Conservation (phyloP, 257 asterid genomes). For the Echium plantagineum region DNA sequence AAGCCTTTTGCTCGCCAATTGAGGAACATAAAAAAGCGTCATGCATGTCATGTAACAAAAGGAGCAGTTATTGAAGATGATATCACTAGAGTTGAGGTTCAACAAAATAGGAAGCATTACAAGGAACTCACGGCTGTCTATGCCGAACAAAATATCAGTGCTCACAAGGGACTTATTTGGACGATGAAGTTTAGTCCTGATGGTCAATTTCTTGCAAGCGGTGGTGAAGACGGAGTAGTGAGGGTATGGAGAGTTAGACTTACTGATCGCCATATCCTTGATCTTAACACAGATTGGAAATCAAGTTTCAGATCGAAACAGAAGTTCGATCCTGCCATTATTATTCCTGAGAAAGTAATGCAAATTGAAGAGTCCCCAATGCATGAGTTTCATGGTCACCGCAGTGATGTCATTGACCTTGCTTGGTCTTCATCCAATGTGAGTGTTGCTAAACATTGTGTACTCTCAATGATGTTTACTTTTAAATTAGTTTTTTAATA, state of each 20-base stretch:
- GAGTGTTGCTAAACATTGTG: slow-evolving; percentile 7
- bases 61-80: slow-evolving; percentile 6
- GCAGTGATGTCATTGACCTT: slow-evolving; percentile 49
- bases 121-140: slow-evolving; percentile 46
- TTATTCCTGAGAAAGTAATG: slow-evolving; percentile 51
- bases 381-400: slow-evolving; percentile 49
- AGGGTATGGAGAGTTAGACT: slow-evolving; percentile 47
- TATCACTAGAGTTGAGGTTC: slow-evolving; percentile 20
- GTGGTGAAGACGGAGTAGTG: slow-evolving; percentile 74
- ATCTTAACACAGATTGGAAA: slow-evolving; percentile 8
- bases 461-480: neutral
- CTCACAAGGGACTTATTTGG: slow-evolving; percentile 55
- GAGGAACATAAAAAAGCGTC: slow-evolving; percentile 19
- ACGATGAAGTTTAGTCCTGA: slow-evolving; percentile 77
- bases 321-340: slow-evolving; percentile 17
- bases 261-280: slow-evolving; percentile 13
- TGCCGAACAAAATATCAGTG: slow-evolving; percentile 44
- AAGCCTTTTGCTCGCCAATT: slow-evolving; percentile 21
- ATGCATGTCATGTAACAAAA: slow-evolving; percentile 13
- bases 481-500: slow-evolving; percentile 1
- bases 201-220: slow-evolving; percentile 63
- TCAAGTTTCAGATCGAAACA: slow-evolving; percentile 13
- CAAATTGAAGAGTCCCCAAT: slow-evolving; percentile 45
- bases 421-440: slow-evolving; percentile 88
- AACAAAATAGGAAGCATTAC: slow-evolving; percentile 29